Percentiles rank a stretch among this genome's conserved stretches.
These are phyloP conservation scores for Flaveria robusta DNA, from an alignment of 129 eudicot species.

Conservation along the genomic window DNA sequence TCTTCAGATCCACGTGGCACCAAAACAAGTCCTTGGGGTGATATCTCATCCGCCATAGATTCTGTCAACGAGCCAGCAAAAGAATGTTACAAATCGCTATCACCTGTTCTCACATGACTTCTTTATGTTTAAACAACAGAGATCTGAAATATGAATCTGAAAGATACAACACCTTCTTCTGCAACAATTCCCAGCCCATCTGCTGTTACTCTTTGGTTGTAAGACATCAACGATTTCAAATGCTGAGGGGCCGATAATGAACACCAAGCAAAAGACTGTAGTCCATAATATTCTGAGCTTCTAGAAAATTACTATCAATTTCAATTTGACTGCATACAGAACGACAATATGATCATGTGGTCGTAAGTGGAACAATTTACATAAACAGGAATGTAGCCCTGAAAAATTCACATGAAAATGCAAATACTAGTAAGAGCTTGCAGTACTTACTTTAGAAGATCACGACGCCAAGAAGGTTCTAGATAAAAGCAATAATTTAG, in stretches of 20 bases:
- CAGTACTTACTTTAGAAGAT: slow-evolving; percentile 67
- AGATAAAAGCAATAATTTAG: slow-evolving; percentile 79
- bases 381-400: neutral
- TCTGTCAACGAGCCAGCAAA: slow-evolving; percentile 42
- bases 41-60: slow-evolving; percentile 76
- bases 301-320: slow-evolving; percentile 87
- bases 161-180: slow-evolving; percentile 69
- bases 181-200: slow-evolving; percentile 88
- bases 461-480: slow-evolving; percentile 90
- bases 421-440: slow-evolving; percentile 3
- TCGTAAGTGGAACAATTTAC: slow-evolving; percentile 11
- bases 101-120: neutral
- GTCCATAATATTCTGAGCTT: slow-evolving; percentile 91
- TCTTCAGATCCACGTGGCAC: slow-evolving; percentile 83
- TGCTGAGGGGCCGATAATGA: slow-evolving; percentile 98
- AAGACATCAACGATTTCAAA: slow-evolving; percentile 69
- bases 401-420: neutral
- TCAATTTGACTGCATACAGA: slow-evolving; percentile 78
- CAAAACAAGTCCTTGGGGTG: slow-evolving; percentile 92
- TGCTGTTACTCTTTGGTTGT: slow-evolving; percentile 40
- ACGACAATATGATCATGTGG: slow-evolving; percentile 9
- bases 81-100: slow-evolving; percentile 2
- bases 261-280: slow-evolving; percentile 95
- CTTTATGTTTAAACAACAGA: neutral
- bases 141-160: neutral